Conservation (phyloP, 108 stramenopile species). For the Mayamaea pseudoterrestris region DNA sequence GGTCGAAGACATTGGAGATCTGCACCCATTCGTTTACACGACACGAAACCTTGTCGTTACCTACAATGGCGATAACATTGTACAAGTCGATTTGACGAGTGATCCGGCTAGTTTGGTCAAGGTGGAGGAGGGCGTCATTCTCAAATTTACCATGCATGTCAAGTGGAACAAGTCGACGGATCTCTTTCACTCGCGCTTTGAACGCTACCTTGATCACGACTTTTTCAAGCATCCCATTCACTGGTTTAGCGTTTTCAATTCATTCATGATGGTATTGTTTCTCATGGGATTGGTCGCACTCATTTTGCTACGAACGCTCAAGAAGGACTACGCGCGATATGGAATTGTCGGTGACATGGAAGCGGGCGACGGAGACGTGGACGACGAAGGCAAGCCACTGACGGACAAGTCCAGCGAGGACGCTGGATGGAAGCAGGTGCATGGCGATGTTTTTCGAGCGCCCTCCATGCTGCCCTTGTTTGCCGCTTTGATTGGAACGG, state of each 20-base stretch:
- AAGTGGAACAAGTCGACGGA: conserved; percentile 57
- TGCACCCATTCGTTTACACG: conserved; percentile 81
- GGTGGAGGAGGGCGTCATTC: conserved; percentile 47
- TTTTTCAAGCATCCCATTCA: conserved; percentile 99
- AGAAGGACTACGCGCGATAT: conserved; percentile 91
- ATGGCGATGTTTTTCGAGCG: conserved; percentile 95
- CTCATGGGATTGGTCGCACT: conserved; percentile 92
- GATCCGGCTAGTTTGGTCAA: conserved; percentile 65
- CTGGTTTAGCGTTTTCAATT: conserved; percentile 98
- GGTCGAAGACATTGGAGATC: conserved; percentile 24
- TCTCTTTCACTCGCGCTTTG: conserved; percentile 83
- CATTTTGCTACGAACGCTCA: conserved; percentile 87
- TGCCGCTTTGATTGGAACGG: conserved; percentile 88
- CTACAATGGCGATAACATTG: conserved; percentile 90
- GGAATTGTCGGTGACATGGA: conserved; percentile 74
- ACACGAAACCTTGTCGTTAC: conserved; percentile 67
- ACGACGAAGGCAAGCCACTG: conserved; percentile 58
- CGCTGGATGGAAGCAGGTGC: conserved; percentile 97
- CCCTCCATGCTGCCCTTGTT: conserved; percentile 75
- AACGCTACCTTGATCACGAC: conserved; percentile 87
- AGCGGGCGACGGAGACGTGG: conserved; percentile 34
- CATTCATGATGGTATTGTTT: conserved; percentile 97
- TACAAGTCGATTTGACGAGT: conserved; percentile 87
- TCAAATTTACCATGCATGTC: conserved; percentile 73
- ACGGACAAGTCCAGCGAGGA: conserved; percentile 64